These are phyloP conservation scores for Tephrocybe sp. DNA, from an alignment of 768 basidiomycete species.

Conservation along the genomic window DNA sequence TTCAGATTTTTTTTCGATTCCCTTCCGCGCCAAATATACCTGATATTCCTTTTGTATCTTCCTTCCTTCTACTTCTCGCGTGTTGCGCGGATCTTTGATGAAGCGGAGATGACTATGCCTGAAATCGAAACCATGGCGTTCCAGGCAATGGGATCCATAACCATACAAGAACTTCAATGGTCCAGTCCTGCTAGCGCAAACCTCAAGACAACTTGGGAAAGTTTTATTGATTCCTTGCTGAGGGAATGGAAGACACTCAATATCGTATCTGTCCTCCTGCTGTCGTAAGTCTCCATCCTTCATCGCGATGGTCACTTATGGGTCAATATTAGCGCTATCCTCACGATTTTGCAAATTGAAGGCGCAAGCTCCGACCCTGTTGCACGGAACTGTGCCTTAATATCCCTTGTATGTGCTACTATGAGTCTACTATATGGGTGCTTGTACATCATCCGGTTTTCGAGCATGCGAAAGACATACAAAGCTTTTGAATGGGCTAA, in stretches of 20 bases:
- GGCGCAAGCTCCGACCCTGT: constrained; percentile 47
- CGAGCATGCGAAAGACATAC: constrained; percentile 62
- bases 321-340: constrained; percentile 22
- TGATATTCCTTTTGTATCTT: constrained; percentile 49
- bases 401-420: constrained; percentile 55
- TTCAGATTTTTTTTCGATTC: neutral
- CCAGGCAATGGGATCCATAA: constrained; percentile 32
- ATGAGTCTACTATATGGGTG: constrained; percentile 63
- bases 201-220: constrained; percentile 38
- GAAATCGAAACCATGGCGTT: constrained; percentile 61
- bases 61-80: constrained; percentile 77
- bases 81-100: constrained; percentile 73
- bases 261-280: constrained; percentile 19
- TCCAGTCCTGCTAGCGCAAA: constrained; percentile 36
- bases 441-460: constrained; percentile 59
- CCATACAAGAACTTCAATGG: constrained; percentile 24
- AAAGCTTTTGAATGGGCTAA: constrained; percentile 63
- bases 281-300: constrained; percentile 14
- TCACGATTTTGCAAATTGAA: constrained; percentile 22
- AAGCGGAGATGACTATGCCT: constrained; percentile 70
- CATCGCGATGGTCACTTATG: too few species aligned
- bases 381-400: constrained; percentile 47
- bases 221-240: constrained; percentile 20
- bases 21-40: constrained; percentile 1
- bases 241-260: constrained; percentile 22